Conservation (phyloP, 2,329 filamentous ascomycete genomes). For the Colletotrichum gigasporum region DNA sequence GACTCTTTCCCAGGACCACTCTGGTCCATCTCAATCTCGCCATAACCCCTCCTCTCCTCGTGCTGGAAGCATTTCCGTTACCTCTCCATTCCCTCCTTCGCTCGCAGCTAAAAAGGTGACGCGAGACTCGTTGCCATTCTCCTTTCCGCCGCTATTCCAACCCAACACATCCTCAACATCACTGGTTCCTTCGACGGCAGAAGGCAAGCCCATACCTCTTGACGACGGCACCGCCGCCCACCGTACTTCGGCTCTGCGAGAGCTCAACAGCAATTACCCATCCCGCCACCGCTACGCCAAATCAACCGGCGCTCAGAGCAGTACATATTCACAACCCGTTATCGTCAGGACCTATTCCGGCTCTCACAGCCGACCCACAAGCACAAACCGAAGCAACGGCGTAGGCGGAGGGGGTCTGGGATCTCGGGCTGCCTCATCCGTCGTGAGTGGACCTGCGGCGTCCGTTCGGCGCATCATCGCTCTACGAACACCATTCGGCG, state of each 20-base stretch:
- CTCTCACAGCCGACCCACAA: conserved; percentile 45
- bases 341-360: conserved; percentile 72
- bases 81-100: conserved; percentile 28
- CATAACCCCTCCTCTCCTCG: conserved; percentile 2
- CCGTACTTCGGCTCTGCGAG: conserved; percentile 67
- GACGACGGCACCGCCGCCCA: conserved; percentile 65
- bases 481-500: conserved; percentile 40
- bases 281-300: conserved; percentile 66
- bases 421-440: conserved; percentile 13
- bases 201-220: conserved; percentile 64
- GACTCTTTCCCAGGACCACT: conserved; percentile 11
- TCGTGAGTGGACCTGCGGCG: conserved; percentile 29
- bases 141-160: conserved; percentile 58
- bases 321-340: conserved; percentile 72
- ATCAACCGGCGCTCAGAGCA: conserved; percentile 64
- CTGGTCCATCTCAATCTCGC: conserved; percentile 17
- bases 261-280: conserved; percentile 67
- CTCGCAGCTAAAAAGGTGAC: conserved; percentile 21
- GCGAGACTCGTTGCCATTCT: conserved; percentile 53
- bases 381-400: conserved; percentile 37
- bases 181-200: conserved; percentile 62
- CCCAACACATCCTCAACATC: conserved; percentile 62
- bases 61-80: not conserved
- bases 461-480: conserved; percentile 34
- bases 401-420: conserved; percentile 2